Evolutionary conservation across 2,329 filamentous ascomycete species (phyloP).

Genomic region (Ceratocystis destructans): DNA sequence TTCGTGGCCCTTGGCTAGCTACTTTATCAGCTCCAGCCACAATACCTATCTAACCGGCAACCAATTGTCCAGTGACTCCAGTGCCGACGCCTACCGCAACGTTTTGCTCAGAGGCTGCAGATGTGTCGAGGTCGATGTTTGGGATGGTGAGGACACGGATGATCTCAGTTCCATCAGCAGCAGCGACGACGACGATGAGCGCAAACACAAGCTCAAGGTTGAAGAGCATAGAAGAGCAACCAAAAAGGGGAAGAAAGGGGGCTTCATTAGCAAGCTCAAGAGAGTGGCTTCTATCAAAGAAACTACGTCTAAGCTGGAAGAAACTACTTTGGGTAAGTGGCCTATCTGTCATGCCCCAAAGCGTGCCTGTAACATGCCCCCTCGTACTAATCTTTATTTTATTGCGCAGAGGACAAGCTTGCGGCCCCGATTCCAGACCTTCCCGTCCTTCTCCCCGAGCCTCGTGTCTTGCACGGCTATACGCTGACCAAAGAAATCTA

Average conservation of each 20-base stretch:
- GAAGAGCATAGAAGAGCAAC: constrained; percentile 37
- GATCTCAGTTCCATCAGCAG: constrained; percentile 46
- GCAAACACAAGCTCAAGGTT: constrained; percentile 18
- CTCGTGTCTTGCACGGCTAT: constrained; percentile 72
- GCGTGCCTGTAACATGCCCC: constrained; percentile 21
- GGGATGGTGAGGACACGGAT: constrained; percentile 71
- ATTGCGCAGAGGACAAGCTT: constrained; percentile 13
- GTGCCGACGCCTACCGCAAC: constrained; percentile 74
- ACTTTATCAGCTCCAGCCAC: constrained; percentile 89
- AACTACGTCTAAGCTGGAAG: constrained; percentile 35
- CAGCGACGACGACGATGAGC: constrained; percentile 36
- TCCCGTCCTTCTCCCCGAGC: constrained; percentile 40
- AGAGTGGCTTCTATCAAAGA: constrained; percentile 31
- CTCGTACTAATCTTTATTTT: not conserved
- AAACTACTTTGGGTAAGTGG: constrained; percentile 34
- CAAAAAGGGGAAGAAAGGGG: constrained; percentile 43
- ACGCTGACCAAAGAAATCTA: constrained; percentile 80
- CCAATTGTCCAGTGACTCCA: constrained; percentile 75
- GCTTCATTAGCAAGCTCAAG: constrained; percentile 46
- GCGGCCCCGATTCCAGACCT: constrained; percentile 2
- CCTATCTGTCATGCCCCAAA: not conserved
- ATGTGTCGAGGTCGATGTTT: constrained; percentile 89
- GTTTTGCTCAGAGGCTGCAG: constrained; percentile 74
- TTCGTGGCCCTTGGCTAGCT: constrained; percentile 70
- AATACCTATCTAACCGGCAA: constrained; percentile 88